Evolutionary conservation across 208 protist genomes (phyloP).

Genomic region (Blastocrithidia nonstop): DNA sequence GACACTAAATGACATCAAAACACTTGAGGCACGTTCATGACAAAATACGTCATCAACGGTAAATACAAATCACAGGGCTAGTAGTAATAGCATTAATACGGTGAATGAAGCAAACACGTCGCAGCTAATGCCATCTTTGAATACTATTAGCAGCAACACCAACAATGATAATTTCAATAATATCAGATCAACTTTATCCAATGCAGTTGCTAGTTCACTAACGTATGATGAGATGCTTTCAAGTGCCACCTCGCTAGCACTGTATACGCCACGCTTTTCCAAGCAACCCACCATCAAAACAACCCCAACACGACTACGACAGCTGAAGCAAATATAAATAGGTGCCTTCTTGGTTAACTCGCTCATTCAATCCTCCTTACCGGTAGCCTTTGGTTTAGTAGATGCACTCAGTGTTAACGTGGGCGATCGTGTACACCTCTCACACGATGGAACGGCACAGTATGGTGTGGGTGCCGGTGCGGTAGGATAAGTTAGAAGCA

Average conservation of each 20-base stretch:
- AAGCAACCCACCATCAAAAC: conserved; percentile 53
- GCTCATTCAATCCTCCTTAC: conserved; percentile 32
- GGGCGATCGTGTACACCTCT: conserved; percentile 53
- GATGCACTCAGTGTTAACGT: conserved; percentile 58
- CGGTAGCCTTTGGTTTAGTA: conserved; percentile 39
- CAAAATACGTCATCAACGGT: conserved; percentile 15
- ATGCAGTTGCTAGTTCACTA: background rate
- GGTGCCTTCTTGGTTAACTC: conserved; percentile 71
- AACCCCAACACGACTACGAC: conserved; percentile 25
- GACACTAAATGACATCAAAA: conserved; percentile 35
- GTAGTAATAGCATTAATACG: background rate
- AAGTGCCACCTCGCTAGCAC: conserved; percentile 45
- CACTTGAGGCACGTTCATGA: conserved; percentile 35
- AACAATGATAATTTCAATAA: background rate
- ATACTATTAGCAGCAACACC: background rate
- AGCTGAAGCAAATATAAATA: conserved; percentile 60
- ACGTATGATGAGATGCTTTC: conserved; percentile 33
- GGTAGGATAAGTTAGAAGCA: conserved; percentile 66
- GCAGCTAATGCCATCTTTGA: background rate
- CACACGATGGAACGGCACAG: conserved; percentile 27
- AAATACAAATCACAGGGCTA: background rate
- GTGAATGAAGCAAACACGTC: conserved; percentile 5
- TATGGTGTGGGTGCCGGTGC: conserved; percentile 53
- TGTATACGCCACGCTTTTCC: conserved; percentile 47
- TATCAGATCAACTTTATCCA: background rate